Evolutionary conservation across 1,139 yeast species (phyloP), one percentile per base, ranked within the genome.

Genomic region (Hyphopichia buzzinii): DNA sequence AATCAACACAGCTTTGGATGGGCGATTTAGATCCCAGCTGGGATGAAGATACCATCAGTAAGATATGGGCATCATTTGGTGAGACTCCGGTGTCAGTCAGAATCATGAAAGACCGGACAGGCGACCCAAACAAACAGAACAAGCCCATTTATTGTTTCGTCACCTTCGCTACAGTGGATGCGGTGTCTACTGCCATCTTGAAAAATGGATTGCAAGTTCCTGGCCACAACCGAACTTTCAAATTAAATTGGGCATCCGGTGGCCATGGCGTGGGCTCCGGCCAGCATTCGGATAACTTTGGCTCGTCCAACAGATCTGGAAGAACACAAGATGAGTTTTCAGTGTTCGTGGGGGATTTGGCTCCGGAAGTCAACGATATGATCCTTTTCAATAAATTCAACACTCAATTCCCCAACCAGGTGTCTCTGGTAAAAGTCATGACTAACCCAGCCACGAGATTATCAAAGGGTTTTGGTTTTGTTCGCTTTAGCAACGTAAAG

Each of bases 391-490:
- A 84, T 30, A 64, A 78, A 30, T 89, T 90, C 62, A 88, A 83
- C 52, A 65, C 78, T 13, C 74, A 78, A 40, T 89, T 77, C 58
- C 79, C 84, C 6, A 62, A 63, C 25, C 81, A 90, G 26, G 82
- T 90, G 36, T 81, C 85, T 48, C 88, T 90, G 32, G 96, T 86
- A 17, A 82, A 89, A 52, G 86, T 90, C 39, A 88, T 89, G 92
- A 67, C 81, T 4, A 96, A 90, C 55, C 82, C 88, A 3, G 68
- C 74, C 16, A 79, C 94, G 2, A 85, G 84, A 13, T 69, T 74
- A 16, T 83, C 96, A 3, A 79, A 92, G 48, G 95, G 97, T 28
- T 88, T 86, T 62, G 97, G 97, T 1, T 89, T 90, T 60, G 92
- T 89, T n/a, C 74, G 95, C 42, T 88, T 90, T 57, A 66, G 76